Conservation (phyloP, 768 basidiomycete genomes). For the Tylopilus cervinicoccineus region DNA sequence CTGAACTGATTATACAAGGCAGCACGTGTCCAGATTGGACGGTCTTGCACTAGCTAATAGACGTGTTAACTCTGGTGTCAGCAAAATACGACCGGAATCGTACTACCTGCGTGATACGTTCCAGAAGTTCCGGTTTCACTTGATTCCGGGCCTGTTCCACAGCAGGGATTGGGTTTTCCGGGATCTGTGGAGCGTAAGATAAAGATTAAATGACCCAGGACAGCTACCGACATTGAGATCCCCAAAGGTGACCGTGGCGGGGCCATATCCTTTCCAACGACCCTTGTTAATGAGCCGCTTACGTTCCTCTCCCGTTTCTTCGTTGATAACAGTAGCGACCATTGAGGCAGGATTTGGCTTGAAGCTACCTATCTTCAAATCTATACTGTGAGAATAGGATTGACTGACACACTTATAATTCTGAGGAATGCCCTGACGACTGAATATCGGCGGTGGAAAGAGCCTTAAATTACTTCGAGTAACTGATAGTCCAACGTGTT, state of each 20-base stretch:
- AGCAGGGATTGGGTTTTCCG: slow-evolving; percentile 56
- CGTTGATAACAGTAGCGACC: slow-evolving; percentile 59
- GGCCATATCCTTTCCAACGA: slow-evolving; percentile 84
- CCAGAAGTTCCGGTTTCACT: slow-evolving; percentile 51
- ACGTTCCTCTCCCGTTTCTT: slow-evolving; percentile 76
- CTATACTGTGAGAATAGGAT: not conserved
- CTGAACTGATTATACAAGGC: slow-evolving; percentile 82
- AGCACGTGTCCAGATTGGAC: slow-evolving; percentile 88
- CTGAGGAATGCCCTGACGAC: slow-evolving; percentile 73
- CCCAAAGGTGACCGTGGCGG: slow-evolving; percentile 62
- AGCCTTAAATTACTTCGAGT: slow-evolving; percentile 62
- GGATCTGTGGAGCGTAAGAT: slow-evolving; percentile 42
- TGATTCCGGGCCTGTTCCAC: slow-evolving; percentile 57
- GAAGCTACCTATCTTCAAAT: slow-evolving; percentile 45
- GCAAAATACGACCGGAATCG: not conserved
- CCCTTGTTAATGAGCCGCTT: slow-evolving; percentile 80
- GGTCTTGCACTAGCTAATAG: slow-evolving; percentile 60
- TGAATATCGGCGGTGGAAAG: slow-evolving; percentile 89
- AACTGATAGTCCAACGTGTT: slow-evolving; percentile 10
- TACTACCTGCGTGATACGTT: slow-evolving; percentile 50
- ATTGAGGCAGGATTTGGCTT: slow-evolving; percentile 76
- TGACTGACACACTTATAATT: slow-evolving; percentile 62
- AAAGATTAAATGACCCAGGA: not conserved
- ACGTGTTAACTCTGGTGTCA: slow-evolving; percentile 7
- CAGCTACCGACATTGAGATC: slow-evolving; percentile 43